A percentile compares a stretch with the other conserved stretches of the same genome.
These are phyloP conservation scores for Phoma sp. DNA, from an alignment of 2,329 filamentous ascomycete genomes.

Conservation along the genomic window DNA sequence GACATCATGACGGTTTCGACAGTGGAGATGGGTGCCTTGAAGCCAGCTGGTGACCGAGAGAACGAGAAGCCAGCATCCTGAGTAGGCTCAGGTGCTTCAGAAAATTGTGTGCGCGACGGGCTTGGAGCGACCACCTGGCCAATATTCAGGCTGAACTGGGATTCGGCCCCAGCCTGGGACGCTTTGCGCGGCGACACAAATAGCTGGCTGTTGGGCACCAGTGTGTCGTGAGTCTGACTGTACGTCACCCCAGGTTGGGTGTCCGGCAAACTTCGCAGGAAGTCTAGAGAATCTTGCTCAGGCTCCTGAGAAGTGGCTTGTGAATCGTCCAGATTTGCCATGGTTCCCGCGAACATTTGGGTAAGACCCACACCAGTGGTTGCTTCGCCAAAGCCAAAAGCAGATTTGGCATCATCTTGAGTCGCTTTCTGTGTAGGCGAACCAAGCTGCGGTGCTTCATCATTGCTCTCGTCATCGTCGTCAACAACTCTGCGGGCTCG, in stretches of 20 bases:
- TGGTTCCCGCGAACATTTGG: slow-evolving; percentile 88
- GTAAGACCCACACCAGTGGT: slow-evolving; percentile 70
- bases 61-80: slow-evolving; percentile 80
- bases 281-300: slow-evolving; percentile 58
- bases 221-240: slow-evolving; percentile 65
- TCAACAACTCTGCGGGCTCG: slow-evolving; percentile 66
- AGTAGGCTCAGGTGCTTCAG: slow-evolving; percentile 74
- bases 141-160: slow-evolving; percentile 42
- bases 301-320: slow-evolving; percentile 39
- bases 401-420: slow-evolving; percentile 43
- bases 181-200: slow-evolving; percentile 31
- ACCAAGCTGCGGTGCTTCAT: slow-evolving; percentile 19
- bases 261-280: slow-evolving; percentile 59
- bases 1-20: slow-evolving; percentile 69
- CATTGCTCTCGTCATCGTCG: slow-evolving; percentile 58
- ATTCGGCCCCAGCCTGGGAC: slow-evolving; percentile 24
- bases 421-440: slow-evolving; percentile 32
- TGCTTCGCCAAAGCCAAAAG: slow-evolving; percentile 49
- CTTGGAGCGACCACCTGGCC: slow-evolving; percentile 45
- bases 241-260: slow-evolving; percentile 62
- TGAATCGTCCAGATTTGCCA: slow-evolving; percentile 67
- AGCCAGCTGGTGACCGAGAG: slow-evolving; percentile 70
- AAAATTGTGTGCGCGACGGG: slow-evolving; percentile 64
- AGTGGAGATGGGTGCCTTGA: slow-evolving; percentile 69
- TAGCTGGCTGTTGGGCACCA: slow-evolving; percentile 64